A percentile compares a stretch with the other conserved stretches of the same genome.
Evolutionary conservation across 768 basidiomycete genomes (phyloP).

Genomic region (Lactarius psammicola): DNA sequence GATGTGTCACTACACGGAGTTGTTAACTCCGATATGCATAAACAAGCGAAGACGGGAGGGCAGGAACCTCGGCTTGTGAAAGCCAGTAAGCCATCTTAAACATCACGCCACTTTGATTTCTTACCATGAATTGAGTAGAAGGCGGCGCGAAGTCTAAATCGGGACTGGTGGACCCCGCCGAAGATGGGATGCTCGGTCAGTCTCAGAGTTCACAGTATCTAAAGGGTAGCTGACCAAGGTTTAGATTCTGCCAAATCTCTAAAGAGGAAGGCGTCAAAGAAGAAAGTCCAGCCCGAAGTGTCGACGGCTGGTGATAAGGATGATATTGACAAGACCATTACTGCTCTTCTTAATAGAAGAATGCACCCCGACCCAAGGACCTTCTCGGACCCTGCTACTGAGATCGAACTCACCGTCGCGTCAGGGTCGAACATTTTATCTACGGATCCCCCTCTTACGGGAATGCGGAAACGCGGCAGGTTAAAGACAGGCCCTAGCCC

Average conservation of each 20-base stretch:
- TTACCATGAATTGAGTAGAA: slow-evolving; percentile 5
- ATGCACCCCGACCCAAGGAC: neutral
- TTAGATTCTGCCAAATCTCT: slow-evolving; percentile 6
- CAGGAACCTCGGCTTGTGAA: neutral
- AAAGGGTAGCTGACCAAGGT: neutral
- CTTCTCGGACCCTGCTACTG: neutral
- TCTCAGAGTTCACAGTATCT: neutral
- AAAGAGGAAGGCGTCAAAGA: neutral
- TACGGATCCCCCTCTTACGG: neutral
- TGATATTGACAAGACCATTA: slow-evolving; percentile 24
- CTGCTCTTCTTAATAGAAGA: slow-evolving; percentile 16
- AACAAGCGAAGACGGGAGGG: neutral
- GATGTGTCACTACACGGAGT: neutral
- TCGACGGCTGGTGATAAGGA: slow-evolving; percentile 1
- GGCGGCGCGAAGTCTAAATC: neutral
- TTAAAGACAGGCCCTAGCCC: neutral
- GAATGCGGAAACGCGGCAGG: neutral
- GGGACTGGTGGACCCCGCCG: neutral
- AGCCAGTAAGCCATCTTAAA: slow-evolving; percentile 5
- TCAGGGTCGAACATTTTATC: neutral
- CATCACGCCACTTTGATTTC: neutral
- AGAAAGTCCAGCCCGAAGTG: neutral
- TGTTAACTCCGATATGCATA: neutral
- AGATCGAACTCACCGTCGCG: neutral
- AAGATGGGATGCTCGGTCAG: slow-evolving; percentile 10